phyloP scores from a whole-genome alignment of 1,284 basidiomycete species.

The Xerocomus nothofagi region DNA sequence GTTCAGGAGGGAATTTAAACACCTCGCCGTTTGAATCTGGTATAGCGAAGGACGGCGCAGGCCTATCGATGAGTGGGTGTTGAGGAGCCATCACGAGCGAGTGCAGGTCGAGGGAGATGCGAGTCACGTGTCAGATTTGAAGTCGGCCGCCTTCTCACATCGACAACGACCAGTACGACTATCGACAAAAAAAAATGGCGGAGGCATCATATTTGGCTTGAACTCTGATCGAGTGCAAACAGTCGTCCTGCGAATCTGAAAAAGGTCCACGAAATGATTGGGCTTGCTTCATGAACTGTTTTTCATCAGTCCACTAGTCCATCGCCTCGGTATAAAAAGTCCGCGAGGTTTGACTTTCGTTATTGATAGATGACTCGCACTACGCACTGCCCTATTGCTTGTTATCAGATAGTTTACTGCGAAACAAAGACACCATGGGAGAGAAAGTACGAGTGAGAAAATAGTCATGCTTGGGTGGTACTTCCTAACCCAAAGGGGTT shows the following conservation, averaged over 20 bases:
- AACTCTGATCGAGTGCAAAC: conserved; percentile 7
- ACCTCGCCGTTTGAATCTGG: conserved; percentile 48
- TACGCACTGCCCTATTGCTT: neutral
- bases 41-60: conserved; percentile 52
- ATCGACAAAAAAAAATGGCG: neutral
- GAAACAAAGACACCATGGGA: conserved; percentile 6
- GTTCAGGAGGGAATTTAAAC: conserved; percentile 50
- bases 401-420: neutral
- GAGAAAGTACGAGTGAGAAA: conserved; percentile 3
- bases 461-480: neutral
- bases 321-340: neutral
- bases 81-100: conserved; percentile 36
- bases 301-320: neutral
- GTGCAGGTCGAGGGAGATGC: neutral
- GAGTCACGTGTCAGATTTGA: conserved; percentile 5
- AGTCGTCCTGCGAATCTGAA: no score
- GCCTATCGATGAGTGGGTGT: conserved; percentile 44
- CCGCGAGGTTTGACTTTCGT: neutral
- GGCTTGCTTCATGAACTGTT: no score
- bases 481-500: neutral
- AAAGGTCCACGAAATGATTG: neutral
- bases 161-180: conserved; percentile 1
- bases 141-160: conserved; percentile 7
- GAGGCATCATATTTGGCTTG: neutral
- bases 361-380: neutral